phyloP scores from a whole-genome alignment of 176 grass and related monocot species.

The Carex cristatella region DNA sequence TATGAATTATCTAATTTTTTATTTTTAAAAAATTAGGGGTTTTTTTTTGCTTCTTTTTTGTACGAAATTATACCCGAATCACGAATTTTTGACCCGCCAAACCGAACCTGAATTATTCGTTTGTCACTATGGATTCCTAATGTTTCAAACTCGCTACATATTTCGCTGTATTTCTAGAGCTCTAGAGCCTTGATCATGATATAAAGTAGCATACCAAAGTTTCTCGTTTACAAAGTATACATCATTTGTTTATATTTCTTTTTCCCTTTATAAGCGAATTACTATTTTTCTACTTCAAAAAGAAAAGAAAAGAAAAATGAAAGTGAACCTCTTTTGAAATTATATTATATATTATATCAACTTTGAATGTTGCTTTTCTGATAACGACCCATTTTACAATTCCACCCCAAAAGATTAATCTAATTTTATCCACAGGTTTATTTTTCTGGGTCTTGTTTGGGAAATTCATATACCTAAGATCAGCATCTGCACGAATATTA shows the following conservation, averaged over 20 bases:
- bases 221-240: too few relatives aligned
- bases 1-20: too few relatives aligned
- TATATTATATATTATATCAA: neutral
- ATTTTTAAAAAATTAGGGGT: too few relatives aligned
- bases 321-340: neutral
- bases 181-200: neutral
- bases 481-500: too few relatives aligned
- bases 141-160: neutral
- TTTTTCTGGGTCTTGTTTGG: too few relatives aligned
- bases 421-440: too few relatives aligned
- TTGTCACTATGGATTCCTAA: too few relatives aligned
- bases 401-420: neutral
- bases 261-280: neutral
- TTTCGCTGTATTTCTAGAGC: neutral
- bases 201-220: neutral
- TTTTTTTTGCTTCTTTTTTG: too few relatives aligned
- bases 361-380: neutral
- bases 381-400: neutral
- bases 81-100: too few relatives aligned
- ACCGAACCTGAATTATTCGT: too few relatives aligned
- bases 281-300: neutral
- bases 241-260: neutral
- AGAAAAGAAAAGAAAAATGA: neutral
- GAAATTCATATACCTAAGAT: too few relatives aligned
- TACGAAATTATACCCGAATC: too few relatives aligned